These are phyloP conservation scores for Rhodotorula sp. DNA, from an alignment of 1,284 basidiomycete species.

Conservation along the genomic window DNA sequence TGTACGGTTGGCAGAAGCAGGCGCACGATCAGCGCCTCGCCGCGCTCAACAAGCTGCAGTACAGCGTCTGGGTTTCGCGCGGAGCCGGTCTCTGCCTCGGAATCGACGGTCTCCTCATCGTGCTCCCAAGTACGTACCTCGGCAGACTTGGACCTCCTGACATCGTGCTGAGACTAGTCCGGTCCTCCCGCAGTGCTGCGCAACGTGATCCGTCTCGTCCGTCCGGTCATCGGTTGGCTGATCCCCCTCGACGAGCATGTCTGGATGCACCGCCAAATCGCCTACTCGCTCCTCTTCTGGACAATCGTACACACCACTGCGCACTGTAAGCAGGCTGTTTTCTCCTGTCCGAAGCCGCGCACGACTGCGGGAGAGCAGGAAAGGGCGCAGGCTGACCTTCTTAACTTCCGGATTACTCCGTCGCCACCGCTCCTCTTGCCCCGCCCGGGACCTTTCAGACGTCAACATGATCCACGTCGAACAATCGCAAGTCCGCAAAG, in stretches of 20 bases:
- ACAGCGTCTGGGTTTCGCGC: slow-evolving; percentile 79
- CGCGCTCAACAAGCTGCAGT: slow-evolving; percentile 71
- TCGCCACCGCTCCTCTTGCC: too few relatives aligned
- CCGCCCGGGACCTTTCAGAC: slow-evolving; percentile 47
- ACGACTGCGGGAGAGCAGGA: too few relatives aligned
- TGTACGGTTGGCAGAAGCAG: slow-evolving; percentile 44
- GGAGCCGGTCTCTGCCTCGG: slow-evolving; percentile 83
- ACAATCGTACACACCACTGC: slow-evolving; percentile 74
- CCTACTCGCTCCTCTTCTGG: slow-evolving; percentile 81
- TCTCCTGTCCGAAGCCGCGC: not conserved
- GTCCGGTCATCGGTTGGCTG: slow-evolving; percentile 63
- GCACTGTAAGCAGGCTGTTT: slow-evolving; percentile 56
- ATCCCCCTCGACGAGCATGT: slow-evolving; percentile 87
- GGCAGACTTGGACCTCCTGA: too few relatives aligned
- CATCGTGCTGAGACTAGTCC: too few relatives aligned
- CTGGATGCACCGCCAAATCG: slow-evolving; percentile 76
- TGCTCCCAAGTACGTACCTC: slow-evolving; percentile 61
- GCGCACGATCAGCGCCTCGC: slow-evolving; percentile 53
- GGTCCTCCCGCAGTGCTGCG: slow-evolving; percentile 60
- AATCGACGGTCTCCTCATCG: slow-evolving; percentile 74
- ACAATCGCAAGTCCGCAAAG: slow-evolving; percentile 62
- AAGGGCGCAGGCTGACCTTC: too few relatives aligned
- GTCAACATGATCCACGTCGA: slow-evolving; percentile 82
- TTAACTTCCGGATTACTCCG: not conserved
- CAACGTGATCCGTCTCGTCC: slow-evolving; percentile 73